Evolutionary conservation across 495 filamentous ascomycete species (phyloP), one percentile per base, ranked within the genome.

Genomic region (Xylaria sp.): DNA sequence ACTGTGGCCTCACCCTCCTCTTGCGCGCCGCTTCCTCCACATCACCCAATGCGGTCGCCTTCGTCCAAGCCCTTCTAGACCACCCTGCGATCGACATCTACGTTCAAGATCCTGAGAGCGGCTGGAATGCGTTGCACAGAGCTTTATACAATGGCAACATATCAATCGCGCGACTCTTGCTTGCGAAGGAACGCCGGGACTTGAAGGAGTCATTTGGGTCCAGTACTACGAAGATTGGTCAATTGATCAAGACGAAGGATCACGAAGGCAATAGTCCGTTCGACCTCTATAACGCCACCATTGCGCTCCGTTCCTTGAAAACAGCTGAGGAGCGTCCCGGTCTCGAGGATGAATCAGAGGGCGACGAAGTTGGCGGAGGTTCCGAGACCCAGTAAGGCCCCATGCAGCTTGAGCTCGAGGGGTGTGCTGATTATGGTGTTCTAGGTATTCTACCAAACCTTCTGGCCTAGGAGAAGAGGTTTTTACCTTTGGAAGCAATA

Each of bases 61-160:
- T 97, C 72, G 93, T 94, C 19, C 81, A 86, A 67, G 91, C 93
- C 15, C 81, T 98, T 26, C 83, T 98, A 11, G 89, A 92, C 24
- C 90, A 94, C 70, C 93, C 96, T 8, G 84, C 90, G n/a, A 87
- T 92, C 69, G 96, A 99, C 81, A 86, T 98, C 15, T 93, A 97
- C 73, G 80, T 85, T 19, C 93, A 97, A 72, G 96, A 99, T 79
- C 83, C 86, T 50, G 96, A 99, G 79, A 98, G 91, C 79, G 97
- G 95, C 26, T 99, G 96, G 96, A 98, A 97, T 63, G 90, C 94
- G 24, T 83, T 99, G 55, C 96, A 99, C 75, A 89, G 96, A 74
- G 93, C 97, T 12, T 84, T 99, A 61, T 99, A 98, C 75, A 90
- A 92, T 74, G 97, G 97, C 24, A 98, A 98, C 77, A 90, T 94